Evolutionary conservation across 495 filamentous ascomycete species (phyloP).

Genomic region (Chaetomium cochliodes): DNA sequence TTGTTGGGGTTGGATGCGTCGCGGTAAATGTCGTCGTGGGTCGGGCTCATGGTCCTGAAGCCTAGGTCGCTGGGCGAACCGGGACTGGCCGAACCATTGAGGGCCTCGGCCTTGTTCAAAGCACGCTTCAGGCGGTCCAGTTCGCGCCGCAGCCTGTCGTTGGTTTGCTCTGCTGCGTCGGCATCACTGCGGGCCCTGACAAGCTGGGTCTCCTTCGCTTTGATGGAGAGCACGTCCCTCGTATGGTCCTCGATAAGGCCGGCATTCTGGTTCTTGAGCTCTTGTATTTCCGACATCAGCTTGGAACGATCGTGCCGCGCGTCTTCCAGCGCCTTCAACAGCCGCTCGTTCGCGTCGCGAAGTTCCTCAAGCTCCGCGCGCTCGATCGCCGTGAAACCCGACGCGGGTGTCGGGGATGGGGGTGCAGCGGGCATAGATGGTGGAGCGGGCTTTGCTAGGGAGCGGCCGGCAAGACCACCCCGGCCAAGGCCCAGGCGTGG

Average conservation of each 20-base stretch:
- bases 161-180: constrained; percentile 80
- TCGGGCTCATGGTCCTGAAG: constrained; percentile 43
- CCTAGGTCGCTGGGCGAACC: constrained; percentile 32
- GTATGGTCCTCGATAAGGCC: constrained; percentile 97
- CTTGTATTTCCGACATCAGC: constrained; percentile 74
- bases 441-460: constrained; percentile 73
- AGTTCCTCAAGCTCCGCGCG: constrained; percentile 88
- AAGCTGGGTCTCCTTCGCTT: constrained; percentile 96
- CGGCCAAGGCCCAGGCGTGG: constrained; percentile 69
- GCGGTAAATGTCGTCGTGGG: constrained; percentile 55
- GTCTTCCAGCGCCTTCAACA: constrained; percentile 70
- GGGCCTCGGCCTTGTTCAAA: constrained; percentile 51
- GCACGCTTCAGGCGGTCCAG: constrained; percentile 90
- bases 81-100: constrained; percentile 47
- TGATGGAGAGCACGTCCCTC: constrained; percentile 88
- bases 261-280: constrained; percentile 92
- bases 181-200: constrained; percentile 87
- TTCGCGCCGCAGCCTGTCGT: constrained; percentile 79
- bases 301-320: constrained; percentile 70
- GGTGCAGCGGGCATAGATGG: constrained; percentile 39
- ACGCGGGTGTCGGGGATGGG: constrained; percentile 50
- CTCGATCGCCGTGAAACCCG: constrained; percentile 68
- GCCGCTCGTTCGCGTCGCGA: constrained; percentile 73
- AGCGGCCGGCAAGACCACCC: constrained; percentile 79
- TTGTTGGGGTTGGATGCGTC: constrained; percentile 43